Evolutionary conservation across 2,329 filamentous ascomycete genomes (phyloP), one percentile per base, ranked within the genome.

Genomic region (Colletotrichum brevisporum): DNA sequence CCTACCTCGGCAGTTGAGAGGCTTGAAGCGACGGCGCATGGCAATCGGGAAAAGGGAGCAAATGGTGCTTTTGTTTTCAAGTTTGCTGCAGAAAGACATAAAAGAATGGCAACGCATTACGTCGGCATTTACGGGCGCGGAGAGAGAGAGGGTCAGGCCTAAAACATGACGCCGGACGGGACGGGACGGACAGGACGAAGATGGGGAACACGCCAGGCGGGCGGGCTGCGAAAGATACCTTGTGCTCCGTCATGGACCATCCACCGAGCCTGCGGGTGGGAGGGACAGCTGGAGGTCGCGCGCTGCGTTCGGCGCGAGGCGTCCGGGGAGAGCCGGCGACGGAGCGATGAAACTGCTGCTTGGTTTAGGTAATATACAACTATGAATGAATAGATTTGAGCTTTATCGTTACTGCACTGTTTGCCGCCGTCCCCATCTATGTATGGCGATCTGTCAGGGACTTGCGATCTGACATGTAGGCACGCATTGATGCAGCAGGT

Each of bases 1-100:
- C 84, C 74, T 92, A 91, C 77, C 83, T 91, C 64, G 87, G 88
- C 74, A 88, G 85, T 80, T 91, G 83, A 80, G 71, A 50, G 62
- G 51, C 26, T 36, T 50, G 36, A 56, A 24, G 56, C 16, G 50
- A 52, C 16, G 51, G 50, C 50, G 50, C 47, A 62, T 18, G 50
- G 59, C 41, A 62, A 43, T 43, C 10, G 24, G 36, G n/a, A 63
- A 56, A 55, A 52, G 26, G 41, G 53, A 58, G 48, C 31, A 31
- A 52, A 15, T 12, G 24, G 21, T 45, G 51, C 58, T 41, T 26
- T 47, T 39, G 4, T 45, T 52, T 50, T 50, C 18, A 26, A 26
- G 51, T 61, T 61, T 61, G 62, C 66, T 39, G 55, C 26, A 10
- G 59, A 54, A 48, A 50, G 18, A 60, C 15, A 66, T 36, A 24